Evolutionary conservation across 441 rosid species (phyloP), one percentile per base, ranked within the genome.

Genomic region (Aquilaria agallochum): DNA sequence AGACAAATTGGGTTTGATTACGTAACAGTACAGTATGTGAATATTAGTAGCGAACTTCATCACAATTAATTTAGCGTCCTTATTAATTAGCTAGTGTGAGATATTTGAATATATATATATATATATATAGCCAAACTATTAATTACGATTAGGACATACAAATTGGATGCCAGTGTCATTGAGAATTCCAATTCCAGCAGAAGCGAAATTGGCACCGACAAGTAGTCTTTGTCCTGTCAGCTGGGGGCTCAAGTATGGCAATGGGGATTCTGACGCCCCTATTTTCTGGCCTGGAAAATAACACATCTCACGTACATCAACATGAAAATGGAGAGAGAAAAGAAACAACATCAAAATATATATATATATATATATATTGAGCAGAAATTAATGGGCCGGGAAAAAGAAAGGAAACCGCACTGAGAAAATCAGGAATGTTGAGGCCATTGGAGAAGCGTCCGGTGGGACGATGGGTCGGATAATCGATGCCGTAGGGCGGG

Each of bases 391-490:
- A 20, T 0, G 20, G 20, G 20, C 20, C 1, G 20, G 20, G 20
- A 8, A 15, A 57, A 36, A n/a, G 10, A 9, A n/a, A 8, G 49
- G 59, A 53, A 14, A 51, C 78, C n/a, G 56, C 68, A 74, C 87
- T 76, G 69, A 82, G 71, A 33, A 78, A 70, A 64, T 86, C 92
- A 58, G 92, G 92, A 15, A 86, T 81, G 78, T 83, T 86, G 31
- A 71, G 55, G 65, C 92, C 89, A 51, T 86, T 86, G 13, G 92
- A 83, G 77, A 86, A 86, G 42, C 92, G 88, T 62, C 92, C 89
- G 0, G 89, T 83, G 50, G 92, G 69, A 11, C 67, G 78, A 49
- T 72, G 78, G 0, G 72, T 76, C 0, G 92, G 92, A 65, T 74
- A 71, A 58, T 86, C 92, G 5, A 86, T 78, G 49, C 92, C 92